Base-by-base conservation (phyloP, 768 basidiomycete species). In the Lenzites betulinus region DNA sequence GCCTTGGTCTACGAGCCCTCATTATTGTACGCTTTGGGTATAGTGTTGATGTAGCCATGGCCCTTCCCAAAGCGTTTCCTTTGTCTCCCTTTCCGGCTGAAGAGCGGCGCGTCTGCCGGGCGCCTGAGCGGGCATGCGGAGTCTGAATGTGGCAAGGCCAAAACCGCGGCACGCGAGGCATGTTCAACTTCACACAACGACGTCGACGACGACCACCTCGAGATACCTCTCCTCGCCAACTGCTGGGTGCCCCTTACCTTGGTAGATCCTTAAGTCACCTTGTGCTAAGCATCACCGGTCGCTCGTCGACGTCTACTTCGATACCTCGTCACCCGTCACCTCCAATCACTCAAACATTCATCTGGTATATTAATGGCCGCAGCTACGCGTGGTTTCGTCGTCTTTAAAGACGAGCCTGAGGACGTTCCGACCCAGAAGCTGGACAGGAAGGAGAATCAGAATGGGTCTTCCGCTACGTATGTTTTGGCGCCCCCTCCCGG, bases 401-500 rank as follows among this genome's bases (percentile, higher is more conserved):
- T 72, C 20, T 72, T 70, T 50, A 63, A 54, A 44, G 71, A 72
- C 55, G 68, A 71, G 22, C 48, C 66, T 1, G 53, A 65, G 13
- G 25, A 59, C 1, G 26, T 51, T 3, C 25, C 48, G 9, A 39
- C 60, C 18, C 36, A 47, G 18, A 25, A 43, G 22, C 58, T 69
- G 18, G 74, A 74, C 49, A 59, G 69, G 36, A 77, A 76, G 57
- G 60, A 59, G 47, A 55, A 62, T 8, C 51, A 59, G 44, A 42
- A 15, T 16, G 30, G 33, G 18, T 13, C 33, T 18, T 57, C 60
- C 66, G 58, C 51, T 60, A 52, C 61, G 15, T 53, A 55, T 36
- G 54, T 53, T 18, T 51, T 59, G 0, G 55, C 62, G n/a, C 62
- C 65, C 51, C 71, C 51, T 50, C 71, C 58, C 60, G 61, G 59